These are phyloP conservation scores for Ophiostoma tasmaniense DNA, from an alignment of 2,329 filamentous ascomycete genomes.

Conservation along the genomic window DNA sequence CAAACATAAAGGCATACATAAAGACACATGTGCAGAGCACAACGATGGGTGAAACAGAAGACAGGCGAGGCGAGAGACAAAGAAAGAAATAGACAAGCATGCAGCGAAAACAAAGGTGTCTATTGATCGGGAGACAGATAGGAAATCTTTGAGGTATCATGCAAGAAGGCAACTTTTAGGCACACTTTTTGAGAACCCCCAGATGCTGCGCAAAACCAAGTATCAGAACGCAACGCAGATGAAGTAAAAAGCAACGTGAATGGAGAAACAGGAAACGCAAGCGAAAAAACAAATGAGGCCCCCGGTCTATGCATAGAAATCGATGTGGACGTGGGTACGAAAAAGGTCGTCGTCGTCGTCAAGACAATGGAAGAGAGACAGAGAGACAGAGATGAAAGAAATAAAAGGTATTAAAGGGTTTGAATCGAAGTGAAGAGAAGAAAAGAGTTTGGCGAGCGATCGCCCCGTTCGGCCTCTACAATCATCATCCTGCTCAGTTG, in stretches of 20 bases:
- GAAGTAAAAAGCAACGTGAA: too few species aligned
- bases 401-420: conserved; percentile 14
- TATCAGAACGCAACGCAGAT: neutral
- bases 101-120: conserved; percentile 10
- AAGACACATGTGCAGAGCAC: neutral
- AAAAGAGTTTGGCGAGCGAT: conserved; percentile 21
- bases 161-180: conserved; percentile 39
- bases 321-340: conserved; percentile 1
- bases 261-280: too few species aligned
- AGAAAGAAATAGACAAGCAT: neutral
- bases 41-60: neutral
- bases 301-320: conserved; percentile 38
- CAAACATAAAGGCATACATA: neutral
- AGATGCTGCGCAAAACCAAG: conserved; percentile 15
- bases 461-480: conserved; percentile 37
- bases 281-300: neutral
- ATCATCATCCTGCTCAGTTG: conserved; percentile 34
- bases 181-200: conserved; percentile 36
- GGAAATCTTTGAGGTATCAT: conserved; percentile 39
- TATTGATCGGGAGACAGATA: conserved; percentile 17
- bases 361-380: conserved; percentile 22
- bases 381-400: neutral
- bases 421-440: conserved; percentile 19
- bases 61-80: neutral
- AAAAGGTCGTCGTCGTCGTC: conserved; percentile 24